A percentile compares a stretch with the other conserved stretches of the same genome.
phyloP scores from a whole-genome alignment of 2,329 filamentous ascomycete genomes.

The Neoascochyta sp. region DNA sequence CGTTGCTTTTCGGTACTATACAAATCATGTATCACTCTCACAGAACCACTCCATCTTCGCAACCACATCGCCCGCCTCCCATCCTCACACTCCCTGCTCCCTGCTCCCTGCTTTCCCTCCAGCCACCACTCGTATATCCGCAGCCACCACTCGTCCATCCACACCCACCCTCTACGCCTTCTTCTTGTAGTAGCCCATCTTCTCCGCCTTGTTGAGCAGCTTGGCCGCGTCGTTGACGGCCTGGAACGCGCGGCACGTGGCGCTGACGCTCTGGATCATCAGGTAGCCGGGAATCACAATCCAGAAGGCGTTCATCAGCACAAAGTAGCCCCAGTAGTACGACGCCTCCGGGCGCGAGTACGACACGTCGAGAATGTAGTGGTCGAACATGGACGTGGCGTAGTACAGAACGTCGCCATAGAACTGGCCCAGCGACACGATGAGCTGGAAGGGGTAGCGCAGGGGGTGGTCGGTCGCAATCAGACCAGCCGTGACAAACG shows the following conservation, averaged over 20 bases:
- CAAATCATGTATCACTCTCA: too few relatives aligned
- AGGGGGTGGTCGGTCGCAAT: constrained; percentile 54
- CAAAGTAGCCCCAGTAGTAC: constrained; percentile 65
- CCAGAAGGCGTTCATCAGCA: constrained; percentile 65
- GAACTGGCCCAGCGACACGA: constrained; percentile 61
- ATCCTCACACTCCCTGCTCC: too few relatives aligned
- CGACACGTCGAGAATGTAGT: constrained; percentile 50
- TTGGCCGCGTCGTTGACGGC: constrained; percentile 36
- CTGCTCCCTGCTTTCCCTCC: too few relatives aligned
- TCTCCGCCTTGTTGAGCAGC: constrained; percentile 24
- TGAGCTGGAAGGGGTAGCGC: constrained; percentile 57
- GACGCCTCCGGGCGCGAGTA: constrained; percentile 61
- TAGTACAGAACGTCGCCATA: constrained; percentile 65
- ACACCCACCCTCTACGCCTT: constrained; percentile 7
- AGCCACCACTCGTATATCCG: too few relatives aligned
- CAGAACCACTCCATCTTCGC: too few relatives aligned
- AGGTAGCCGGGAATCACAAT: constrained; percentile 54
- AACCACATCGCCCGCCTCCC: too few relatives aligned
- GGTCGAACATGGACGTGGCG: constrained; percentile 60
- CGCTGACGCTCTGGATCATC: constrained; percentile 34
- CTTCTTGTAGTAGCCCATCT: constrained; percentile 32
- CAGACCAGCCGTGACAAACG: constrained; percentile 54
- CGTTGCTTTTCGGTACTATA: too few relatives aligned
- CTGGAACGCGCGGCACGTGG: constrained; percentile 32
- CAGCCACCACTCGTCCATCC: too few relatives aligned